Evolutionary conservation across 2,329 filamentous ascomycete genomes (phyloP), one percentile per base, ranked within the genome.

Genomic region (Fusarium bulbicola): DNA sequence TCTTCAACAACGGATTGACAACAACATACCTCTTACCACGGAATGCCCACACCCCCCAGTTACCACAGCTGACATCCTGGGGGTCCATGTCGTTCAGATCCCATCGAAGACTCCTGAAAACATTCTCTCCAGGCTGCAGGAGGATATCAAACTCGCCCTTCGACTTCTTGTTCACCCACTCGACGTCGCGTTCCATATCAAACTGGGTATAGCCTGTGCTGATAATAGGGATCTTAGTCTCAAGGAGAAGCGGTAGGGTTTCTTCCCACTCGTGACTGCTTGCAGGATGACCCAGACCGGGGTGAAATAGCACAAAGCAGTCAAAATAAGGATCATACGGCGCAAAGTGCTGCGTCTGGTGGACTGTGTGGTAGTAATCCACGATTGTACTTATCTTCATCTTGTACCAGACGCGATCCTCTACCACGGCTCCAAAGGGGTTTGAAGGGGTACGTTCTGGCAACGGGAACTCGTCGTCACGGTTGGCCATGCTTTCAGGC

Each of bases 301-400:
- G 97, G 79, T 99, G 97, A 87, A 98, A 99, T 58, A 98, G 89
- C 78, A 99, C 91, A 80, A 99, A 97, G 82, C 93, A 96, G 85
- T 99, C 96, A 82, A 99, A 97, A 85, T 99, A 99, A 2, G 96
- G 96, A 80, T 99, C 96, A 80, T 97, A 98, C 0, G 97, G 96
- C 65, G 93, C 91, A 84, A 98, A 99, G 80, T 95, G 89, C 53
- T 94, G 92, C 1, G 95, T 93, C 80, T 95, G 91, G 84, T 99
- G 95, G 76, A 99, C 90, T 6, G 94, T 98, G 83, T 99, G 95
- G 85, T 97, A 99, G 85, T 99, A 98, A 77, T 99, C 96, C 58
- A 98, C 95, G 79, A 95, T 97, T 1, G 97, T 99, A 81, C 92
- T 96, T 79, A 99, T 97, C 86, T 99, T 99, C 90, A 98, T 91